phyloP scores from a whole-genome alignment of 352 stramenopile species.

The Pilasporangium apinafurcum region DNA sequence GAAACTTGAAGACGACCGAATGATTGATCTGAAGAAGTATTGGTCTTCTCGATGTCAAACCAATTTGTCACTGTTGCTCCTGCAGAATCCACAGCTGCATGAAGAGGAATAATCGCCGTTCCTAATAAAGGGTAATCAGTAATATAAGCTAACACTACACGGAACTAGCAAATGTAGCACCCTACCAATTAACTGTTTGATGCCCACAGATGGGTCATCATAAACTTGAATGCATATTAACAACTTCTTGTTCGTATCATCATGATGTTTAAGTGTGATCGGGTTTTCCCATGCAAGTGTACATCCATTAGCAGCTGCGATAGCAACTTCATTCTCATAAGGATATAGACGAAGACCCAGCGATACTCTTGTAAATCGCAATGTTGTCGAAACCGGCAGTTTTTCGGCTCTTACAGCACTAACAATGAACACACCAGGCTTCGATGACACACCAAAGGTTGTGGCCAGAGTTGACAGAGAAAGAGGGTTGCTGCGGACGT shows the following conservation, averaged over 20 bases:
- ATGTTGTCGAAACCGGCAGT: not conserved
- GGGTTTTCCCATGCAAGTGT: constrained; percentile 2
- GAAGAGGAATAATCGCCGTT: not conserved
- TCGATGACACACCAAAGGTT: not conserved
- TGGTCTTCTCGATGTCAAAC: not conserved
- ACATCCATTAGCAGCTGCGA: not conserved
- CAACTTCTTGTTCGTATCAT: not conserved
- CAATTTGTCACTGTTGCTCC: constrained; percentile 10
- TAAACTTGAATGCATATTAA: constrained; percentile 1
- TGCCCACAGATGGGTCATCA: constrained; percentile 1
- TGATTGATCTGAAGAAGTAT: not conserved
- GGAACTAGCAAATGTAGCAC: not conserved
- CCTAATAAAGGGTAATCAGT: not conserved
- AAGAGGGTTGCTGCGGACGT: no score
- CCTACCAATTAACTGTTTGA: not conserved
- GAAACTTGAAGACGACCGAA: constrained; percentile 1
- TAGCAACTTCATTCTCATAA: constrained; percentile 2
- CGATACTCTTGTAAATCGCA: constrained; percentile 1
- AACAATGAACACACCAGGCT: constrained; percentile 2
- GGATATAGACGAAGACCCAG: constrained; percentile 1
- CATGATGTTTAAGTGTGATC: constrained; percentile 1
- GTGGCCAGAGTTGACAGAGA: no score
- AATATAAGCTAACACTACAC: not conserved
- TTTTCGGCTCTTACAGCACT: constrained; percentile 1
- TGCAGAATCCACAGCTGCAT: constrained; percentile 1